Evolutionary conservation across 257 asterid species (phyloP).

Genomic region (Lycium barbarum): DNA sequence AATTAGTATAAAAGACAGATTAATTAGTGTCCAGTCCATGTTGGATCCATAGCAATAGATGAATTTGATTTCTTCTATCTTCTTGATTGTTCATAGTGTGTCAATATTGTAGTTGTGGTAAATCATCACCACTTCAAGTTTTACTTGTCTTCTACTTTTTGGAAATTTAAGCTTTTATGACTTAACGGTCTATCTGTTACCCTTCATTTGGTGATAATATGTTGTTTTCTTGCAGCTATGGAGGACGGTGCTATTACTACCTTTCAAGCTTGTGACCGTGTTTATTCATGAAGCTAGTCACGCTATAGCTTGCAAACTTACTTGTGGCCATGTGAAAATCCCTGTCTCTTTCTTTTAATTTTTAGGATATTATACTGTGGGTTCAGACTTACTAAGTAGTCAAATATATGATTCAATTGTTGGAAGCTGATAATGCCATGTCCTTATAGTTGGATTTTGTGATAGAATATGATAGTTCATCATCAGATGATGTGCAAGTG

Average conservation of each 20-base stretch:
- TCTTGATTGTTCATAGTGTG: background rate
- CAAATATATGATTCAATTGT: background rate
- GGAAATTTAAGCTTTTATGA: constrained; percentile 26
- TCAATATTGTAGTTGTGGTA: background rate
- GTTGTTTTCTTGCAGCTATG: constrained; percentile 42
- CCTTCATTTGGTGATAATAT: background rate
- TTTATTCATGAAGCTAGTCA: constrained; percentile 58
- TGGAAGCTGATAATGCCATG: background rate
- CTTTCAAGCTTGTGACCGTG: constrained; percentile 52
- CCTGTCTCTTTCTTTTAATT: background rate
- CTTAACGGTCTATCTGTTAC: background rate
- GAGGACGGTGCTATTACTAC: constrained; percentile 48
- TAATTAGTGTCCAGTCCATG: background rate
- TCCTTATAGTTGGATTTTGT: background rate
- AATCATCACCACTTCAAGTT: background rate
- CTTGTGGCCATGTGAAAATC: constrained; percentile 50
- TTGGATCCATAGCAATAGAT: background rate
- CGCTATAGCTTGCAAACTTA: constrained; percentile 54
- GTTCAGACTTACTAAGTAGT: background rate
- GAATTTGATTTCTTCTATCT: background rate
- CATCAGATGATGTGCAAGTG: background rate
- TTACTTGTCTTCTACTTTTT: background rate
- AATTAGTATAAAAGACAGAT: background rate
- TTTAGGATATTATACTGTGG: background rate
- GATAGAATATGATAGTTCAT: background rate